Percentiles rank a stretch among this genome's conserved stretches.
Evolutionary conservation across 257 asterid genomes (phyloP).

Genomic region (Fraxinus americana): DNA sequence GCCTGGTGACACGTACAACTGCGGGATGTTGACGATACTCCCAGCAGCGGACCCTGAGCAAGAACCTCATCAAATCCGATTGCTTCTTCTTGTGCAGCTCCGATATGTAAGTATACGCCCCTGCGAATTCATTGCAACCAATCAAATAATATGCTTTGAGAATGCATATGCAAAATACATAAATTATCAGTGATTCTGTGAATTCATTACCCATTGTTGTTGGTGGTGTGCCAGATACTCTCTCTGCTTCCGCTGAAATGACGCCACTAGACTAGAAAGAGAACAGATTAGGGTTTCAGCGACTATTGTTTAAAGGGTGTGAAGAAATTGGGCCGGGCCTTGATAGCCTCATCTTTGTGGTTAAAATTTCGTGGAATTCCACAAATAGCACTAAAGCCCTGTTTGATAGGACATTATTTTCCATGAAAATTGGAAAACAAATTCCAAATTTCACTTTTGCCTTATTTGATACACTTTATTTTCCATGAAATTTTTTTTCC

Average conservation of each 20-base stretch:
- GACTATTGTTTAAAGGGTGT: no score
- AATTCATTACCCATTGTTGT: neutral
- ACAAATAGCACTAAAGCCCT: no score
- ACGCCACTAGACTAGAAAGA: neutral
- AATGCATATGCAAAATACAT: neutral
- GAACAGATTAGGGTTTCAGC: neutral
- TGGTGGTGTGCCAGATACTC: neutral
- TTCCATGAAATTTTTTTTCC: no score
- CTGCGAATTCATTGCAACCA: constrained; percentile 28
- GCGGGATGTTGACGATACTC: constrained; percentile 77
- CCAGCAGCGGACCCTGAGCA: constrained; percentile 72
- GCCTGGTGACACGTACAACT: constrained; percentile 60
- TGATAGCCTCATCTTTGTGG: neutral
- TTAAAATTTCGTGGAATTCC: no score
- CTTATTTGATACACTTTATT: no score
- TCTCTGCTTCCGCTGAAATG: neutral
- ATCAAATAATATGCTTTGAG: neutral
- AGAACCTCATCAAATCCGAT: constrained; percentile 67
- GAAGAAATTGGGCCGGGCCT: neutral
- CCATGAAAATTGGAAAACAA: no score
- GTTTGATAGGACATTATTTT: no score
- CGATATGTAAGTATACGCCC: constrained; percentile 66
- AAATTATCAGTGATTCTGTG: neutral
- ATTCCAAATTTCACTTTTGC: no score
- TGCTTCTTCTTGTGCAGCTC: constrained; percentile 76